Base-by-base conservation (phyloP, 148 eudicot species). In the Bassia scoparia region DNA sequence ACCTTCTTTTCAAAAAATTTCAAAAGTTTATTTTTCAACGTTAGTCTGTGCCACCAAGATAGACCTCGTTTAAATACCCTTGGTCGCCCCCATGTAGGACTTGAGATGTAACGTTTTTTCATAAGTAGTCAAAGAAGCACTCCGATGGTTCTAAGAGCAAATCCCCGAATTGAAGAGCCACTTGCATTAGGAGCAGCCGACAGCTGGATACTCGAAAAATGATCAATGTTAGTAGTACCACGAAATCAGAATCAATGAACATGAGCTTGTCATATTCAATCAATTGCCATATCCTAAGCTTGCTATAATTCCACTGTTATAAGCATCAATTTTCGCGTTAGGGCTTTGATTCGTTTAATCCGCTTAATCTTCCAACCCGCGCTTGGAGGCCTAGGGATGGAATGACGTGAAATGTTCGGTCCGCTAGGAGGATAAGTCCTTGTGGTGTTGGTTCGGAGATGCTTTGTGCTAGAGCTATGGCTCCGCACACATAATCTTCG, bases 71-170 rank as follows among this genome's bases (percentile, higher is more conserved):
- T 10, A 91, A 56, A 55, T 83, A 89, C 12, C 97, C 97, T 23
- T 91, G 97, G 27, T 91, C 97, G 0, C 97, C 97, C 0, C 97
- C 97, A 23, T 91, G 68, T 91, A 89, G 1, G 97, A 89, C 50
- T 30, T 64, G 0, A 83, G 74, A 38, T 30, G 50, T 41, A 55
- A 8, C 86, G 80, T 12, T 86, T 82, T 31, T 30, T 60, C 90
- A 89, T 87, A 30, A 91, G 76, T 66, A 64, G 30, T 86, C 43
- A 37, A 87, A 91, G 16, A 86, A 76, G 71, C 97, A 89, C 58
- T 82, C 33, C 0, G 97, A 89, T 20, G 97, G 97, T 81, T 91
- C 93, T 16, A 89, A 23, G 44, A 91, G 3, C 89, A 89, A 80
- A 91, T 72, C 12, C 97, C 97, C 6, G 97, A 89, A 78, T 91